Conservation (phyloP, 768 basidiomycete species). For the Boletus barrowsii region DNA sequence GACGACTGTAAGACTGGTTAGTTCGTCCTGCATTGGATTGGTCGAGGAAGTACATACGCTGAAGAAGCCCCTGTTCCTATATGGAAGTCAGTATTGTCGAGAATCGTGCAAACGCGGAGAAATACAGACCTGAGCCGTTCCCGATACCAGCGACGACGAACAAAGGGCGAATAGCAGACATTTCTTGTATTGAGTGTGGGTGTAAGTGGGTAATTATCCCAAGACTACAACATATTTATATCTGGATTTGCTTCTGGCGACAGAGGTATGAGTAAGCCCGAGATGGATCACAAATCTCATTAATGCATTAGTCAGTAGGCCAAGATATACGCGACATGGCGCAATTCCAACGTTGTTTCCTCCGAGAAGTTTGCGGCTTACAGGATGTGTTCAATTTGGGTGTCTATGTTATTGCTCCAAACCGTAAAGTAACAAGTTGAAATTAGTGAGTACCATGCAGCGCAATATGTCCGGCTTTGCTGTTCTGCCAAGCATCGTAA, state of each 20-base stretch:
- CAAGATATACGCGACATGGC: neutral
- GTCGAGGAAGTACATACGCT: constrained; percentile 41
- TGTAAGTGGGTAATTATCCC: neutral
- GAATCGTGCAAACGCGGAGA: neutral
- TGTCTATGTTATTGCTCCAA: constrained; percentile 18
- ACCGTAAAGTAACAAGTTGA: constrained; percentile 10
- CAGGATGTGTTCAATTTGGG: neutral
- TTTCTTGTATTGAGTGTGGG: constrained; percentile 5
- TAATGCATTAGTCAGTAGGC: constrained; percentile 10
- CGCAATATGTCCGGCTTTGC: constrained; percentile 78
- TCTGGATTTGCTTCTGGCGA: neutral
- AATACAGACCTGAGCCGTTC: constrained; percentile 34
- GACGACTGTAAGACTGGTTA: constrained; percentile 38
- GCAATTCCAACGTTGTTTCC: constrained; percentile 3
- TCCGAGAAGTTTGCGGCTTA: neutral
- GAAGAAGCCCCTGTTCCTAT: constrained; percentile 56
- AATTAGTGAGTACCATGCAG: constrained; percentile 28
- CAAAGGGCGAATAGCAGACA: constrained; percentile 43
- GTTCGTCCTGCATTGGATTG: neutral
- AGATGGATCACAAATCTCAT: constrained; percentile 10
- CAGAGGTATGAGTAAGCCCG: constrained; percentile 19
- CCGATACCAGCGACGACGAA: constrained; percentile 59
- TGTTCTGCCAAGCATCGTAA: constrained; percentile 64
- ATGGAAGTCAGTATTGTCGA: neutral
- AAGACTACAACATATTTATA: constrained; percentile 1